Conservation (phyloP, 2,329 filamentous ascomycete species). For the Fusarium chlamydosporum region DNA sequence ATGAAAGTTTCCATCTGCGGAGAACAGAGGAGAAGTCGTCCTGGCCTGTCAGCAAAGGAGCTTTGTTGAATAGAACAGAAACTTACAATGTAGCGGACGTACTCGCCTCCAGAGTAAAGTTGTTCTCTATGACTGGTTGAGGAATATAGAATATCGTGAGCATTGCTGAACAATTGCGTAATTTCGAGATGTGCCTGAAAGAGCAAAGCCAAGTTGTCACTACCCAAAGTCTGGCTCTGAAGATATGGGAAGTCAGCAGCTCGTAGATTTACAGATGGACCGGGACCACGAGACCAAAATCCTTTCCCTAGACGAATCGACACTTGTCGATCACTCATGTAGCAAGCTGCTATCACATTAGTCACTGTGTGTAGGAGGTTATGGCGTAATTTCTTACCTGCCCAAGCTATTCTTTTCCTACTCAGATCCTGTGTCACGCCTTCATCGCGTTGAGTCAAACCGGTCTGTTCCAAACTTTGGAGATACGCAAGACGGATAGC, state of each 20-base stretch:
- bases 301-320: constrained; percentile 79
- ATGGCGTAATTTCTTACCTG: constrained; percentile 57
- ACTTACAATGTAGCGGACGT: constrained; percentile 76
- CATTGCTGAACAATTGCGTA: constrained; percentile 79
- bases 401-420: constrained; percentile 77
- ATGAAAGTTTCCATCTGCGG: constrained; percentile 78
- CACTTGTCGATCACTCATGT: constrained; percentile 76
- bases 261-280: constrained; percentile 73
- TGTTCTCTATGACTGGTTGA: constrained; percentile 78
- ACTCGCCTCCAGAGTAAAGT: constrained; percentile 78
- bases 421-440: constrained; percentile 71
- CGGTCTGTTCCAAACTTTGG: constrained; percentile 76
- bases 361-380: neutral
- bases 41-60: constrained; percentile 28
- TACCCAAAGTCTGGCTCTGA: constrained; percentile 68
- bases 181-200: constrained; percentile 80
- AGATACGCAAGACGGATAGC: constrained; percentile 79
- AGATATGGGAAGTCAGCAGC: constrained; percentile 78
- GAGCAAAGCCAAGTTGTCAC: constrained; percentile 76
- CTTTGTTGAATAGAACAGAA: accelerated
- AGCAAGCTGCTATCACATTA: constrained; percentile 62
- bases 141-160: constrained; percentile 80
- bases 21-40: constrained; percentile 80
- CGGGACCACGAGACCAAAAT: constrained; percentile 80
- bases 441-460: constrained; percentile 72